These are phyloP conservation scores for Ilex asprella DNA, from an alignment of 257 asterid genomes.

Conservation along the genomic window DNA sequence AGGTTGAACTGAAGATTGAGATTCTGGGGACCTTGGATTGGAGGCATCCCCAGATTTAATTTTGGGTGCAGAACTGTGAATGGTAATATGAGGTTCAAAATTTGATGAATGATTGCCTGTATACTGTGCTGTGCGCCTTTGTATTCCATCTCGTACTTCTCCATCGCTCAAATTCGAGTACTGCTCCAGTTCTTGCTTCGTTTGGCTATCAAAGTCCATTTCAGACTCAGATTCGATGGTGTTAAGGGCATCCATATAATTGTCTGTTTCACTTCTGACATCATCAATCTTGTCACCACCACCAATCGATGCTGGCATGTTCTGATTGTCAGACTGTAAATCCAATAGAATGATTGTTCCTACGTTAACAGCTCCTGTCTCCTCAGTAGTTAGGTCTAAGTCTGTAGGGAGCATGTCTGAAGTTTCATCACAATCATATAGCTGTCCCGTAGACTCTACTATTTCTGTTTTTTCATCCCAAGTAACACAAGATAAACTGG, in stretches of 20 bases:
- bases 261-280: conserved; percentile 58
- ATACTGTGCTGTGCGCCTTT: not conserved
- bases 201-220: conserved; percentile 53
- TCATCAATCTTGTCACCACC: conserved; percentile 19
- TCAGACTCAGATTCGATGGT: conserved; percentile 74
- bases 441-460: conserved; percentile 22
- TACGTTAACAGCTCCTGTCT: conserved; percentile 23
- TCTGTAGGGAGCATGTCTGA: conserved; percentile 5
- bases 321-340: conserved; percentile 6
- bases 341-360: conserved; percentile 17
- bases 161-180: conserved; percentile 17
- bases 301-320: conserved; percentile 8
- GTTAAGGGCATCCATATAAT: conserved; percentile 90
- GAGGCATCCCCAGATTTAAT: conserved; percentile 1
- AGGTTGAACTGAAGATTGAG: conserved; percentile 7
- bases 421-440: conserved; percentile 19
- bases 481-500: conserved; percentile 14
- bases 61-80: conserved; percentile 21
- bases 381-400: conserved; percentile 24
- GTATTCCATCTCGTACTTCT: conserved; percentile 4
- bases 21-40: conserved; percentile 9
- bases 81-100: conserved; percentile 14
- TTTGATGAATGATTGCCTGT: conserved; percentile 10
- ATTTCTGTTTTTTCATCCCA: conserved; percentile 51
- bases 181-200: conserved; percentile 38